Conservation (phyloP, 2,329 filamentous ascomycete genomes). For the Xylaria sp. region DNA sequence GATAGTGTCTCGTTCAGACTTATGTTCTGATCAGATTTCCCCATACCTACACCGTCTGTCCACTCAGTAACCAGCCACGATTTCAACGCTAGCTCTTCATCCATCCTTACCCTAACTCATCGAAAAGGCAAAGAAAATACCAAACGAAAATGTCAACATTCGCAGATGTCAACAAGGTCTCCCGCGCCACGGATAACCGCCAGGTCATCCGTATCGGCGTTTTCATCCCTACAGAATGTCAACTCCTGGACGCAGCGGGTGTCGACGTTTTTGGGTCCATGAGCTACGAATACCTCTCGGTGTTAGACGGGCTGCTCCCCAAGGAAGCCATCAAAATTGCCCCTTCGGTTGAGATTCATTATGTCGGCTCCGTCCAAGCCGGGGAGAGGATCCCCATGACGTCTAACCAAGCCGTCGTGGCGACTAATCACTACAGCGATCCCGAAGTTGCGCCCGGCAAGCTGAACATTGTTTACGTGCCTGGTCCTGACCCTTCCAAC, state of each 20-base stretch:
- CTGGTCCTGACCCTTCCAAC: conserved; percentile 52
- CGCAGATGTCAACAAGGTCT: conserved; percentile 21
- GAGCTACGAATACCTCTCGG: conserved; percentile 51
- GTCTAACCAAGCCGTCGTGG: conserved; percentile 44
- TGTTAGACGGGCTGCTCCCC: conserved; percentile 43
- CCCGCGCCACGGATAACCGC: conserved; percentile 12
- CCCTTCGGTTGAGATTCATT: conserved; percentile 51
- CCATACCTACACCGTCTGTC: neutral
- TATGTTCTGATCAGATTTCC: neutral
- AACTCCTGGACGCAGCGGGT: conserved; percentile 57
- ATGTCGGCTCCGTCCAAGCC: conserved; percentile 50
- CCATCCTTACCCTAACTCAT: neutral
- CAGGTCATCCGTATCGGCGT: conserved; percentile 54
- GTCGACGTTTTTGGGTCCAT: conserved; percentile 56
- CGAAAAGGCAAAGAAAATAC: neutral
- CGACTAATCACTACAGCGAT: conserved; percentile 53
- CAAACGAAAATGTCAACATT: conserved; percentile 20
- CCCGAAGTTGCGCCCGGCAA: conserved; percentile 55
- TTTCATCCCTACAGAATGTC: conserved; percentile 53
- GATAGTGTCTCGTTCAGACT: neutral
- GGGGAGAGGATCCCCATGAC: conserved; percentile 50
- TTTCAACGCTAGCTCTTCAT: neutral
- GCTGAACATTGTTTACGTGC: conserved; percentile 57
- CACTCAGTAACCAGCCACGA: neutral
- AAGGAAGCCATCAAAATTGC: conserved; percentile 47